Evolutionary conservation across 192 early-diverging fungal species (phyloP).

Genomic region (Entomortierella lignicola): DNA sequence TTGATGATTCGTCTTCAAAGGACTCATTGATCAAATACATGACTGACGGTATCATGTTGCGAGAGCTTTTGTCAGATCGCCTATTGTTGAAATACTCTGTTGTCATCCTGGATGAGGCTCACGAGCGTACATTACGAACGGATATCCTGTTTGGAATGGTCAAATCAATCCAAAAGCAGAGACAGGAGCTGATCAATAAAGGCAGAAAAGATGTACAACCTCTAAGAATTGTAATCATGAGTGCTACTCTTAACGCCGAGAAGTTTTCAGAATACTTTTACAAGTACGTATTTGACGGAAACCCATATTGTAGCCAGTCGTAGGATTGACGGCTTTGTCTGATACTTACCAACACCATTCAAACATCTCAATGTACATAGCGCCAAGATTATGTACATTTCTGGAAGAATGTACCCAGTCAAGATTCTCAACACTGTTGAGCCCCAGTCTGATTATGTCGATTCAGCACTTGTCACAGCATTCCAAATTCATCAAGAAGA

Average conservation of each 20-base stretch:
- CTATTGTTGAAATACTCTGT: constrained; percentile 82
- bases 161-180: constrained; percentile 82
- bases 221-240: constrained; percentile 96
- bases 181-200: constrained; percentile 59
- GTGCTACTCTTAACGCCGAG: constrained; percentile 95
- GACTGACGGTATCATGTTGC: constrained; percentile 96
- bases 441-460: constrained; percentile 92
- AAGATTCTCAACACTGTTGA: constrained; percentile 80
- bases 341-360: no score
- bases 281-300: constrained; percentile 56
- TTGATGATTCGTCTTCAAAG: constrained; percentile 88
- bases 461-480: constrained; percentile 85
- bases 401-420: constrained; percentile 93
- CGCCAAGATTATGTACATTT: constrained; percentile 87
- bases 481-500: constrained; percentile 92
- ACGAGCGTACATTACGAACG: constrained; percentile 97
- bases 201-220: constrained; percentile 59
- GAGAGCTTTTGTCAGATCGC: constrained; percentile 89
- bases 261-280: constrained; percentile 93
- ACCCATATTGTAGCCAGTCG: no score
- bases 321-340: no score
- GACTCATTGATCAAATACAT: constrained; percentile 91
- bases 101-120: constrained; percentile 96
- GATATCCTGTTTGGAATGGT: constrained; percentile 98
- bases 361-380: constrained; percentile 26